Evolutionary conservation across 768 basidiomycete genomes (phyloP).

Genomic region (Paxillus involutus): DNA sequence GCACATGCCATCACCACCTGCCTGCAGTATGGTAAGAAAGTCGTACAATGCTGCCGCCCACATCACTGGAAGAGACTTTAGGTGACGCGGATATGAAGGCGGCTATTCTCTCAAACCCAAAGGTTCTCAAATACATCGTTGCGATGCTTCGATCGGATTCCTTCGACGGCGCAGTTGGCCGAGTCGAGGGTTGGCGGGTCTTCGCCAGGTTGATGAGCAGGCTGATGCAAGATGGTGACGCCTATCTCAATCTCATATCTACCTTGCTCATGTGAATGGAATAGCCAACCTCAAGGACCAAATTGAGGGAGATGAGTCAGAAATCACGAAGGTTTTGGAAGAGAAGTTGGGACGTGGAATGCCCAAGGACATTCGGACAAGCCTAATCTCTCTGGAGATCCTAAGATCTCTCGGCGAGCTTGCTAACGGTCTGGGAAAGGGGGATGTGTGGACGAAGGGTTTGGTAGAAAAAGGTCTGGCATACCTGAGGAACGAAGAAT

Average conservation of each 20-base stretch:
- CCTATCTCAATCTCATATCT: too few relatives aligned
- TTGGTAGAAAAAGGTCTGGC: too few relatives aligned
- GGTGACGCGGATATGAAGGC: constrained; percentile 18
- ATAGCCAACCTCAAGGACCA: too few relatives aligned
- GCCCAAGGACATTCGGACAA: too few relatives aligned
- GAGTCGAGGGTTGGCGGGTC: constrained; percentile 24
- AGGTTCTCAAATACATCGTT: constrained; percentile 10
- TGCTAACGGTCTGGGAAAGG: too few relatives aligned
- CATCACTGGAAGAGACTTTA: background rate
- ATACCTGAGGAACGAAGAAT: too few relatives aligned
- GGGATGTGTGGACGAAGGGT: too few relatives aligned
- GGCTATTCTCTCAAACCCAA: background rate
- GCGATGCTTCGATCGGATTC: constrained; percentile 22
- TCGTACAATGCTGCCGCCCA: background rate
- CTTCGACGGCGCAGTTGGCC: constrained; percentile 24
- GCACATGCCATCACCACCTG: constrained; percentile 20
- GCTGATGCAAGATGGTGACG: too few relatives aligned
- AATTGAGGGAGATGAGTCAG: constrained; percentile 3
- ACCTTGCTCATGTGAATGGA: too few relatives aligned
- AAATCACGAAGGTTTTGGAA: constrained; percentile 19
- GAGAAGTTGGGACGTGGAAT: too few relatives aligned
- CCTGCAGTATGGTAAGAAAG: constrained; percentile 11
- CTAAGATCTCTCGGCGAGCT: too few relatives aligned
- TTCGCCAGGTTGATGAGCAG: constrained; percentile 19
- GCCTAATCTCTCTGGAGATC: too few relatives aligned